phyloP scores from a whole-genome alignment of 2,329 filamentous ascomycete species.

The Ambrosiella xylebori region DNA sequence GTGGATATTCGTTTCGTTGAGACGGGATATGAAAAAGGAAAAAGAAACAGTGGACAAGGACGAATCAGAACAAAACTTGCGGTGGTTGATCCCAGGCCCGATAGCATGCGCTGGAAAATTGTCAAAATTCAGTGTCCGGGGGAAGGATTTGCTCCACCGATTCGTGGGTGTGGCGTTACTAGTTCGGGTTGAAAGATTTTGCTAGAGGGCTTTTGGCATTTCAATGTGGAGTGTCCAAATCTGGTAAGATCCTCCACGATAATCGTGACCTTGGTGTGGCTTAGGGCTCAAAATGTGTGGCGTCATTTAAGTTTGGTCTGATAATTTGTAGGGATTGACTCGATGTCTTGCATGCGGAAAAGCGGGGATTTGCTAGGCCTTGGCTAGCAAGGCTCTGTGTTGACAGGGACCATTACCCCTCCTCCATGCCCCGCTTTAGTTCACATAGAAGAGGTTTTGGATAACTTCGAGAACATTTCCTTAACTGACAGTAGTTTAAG shows the following conservation, averaged over 20 bases:
- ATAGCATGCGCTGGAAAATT: constrained; percentile 7
- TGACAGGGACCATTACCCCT: too few species aligned
- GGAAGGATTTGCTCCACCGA: constrained; percentile 4
- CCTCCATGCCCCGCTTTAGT: too few species aligned
- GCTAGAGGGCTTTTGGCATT: constrained; percentile 5
- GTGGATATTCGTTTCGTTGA: constrained; percentile 26
- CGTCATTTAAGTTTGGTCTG: too few species aligned
- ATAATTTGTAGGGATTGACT: too few species aligned
- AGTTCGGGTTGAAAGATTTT: constrained; percentile 7
- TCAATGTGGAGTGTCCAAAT: neutral
- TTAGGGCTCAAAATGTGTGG: neutral
- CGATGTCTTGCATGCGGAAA: too few species aligned
- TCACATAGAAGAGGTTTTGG: too few species aligned
- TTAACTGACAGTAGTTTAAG: neutral
- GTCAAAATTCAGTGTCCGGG: constrained; percentile 11
- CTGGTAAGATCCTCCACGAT: neutral
- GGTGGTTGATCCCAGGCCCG: constrained; percentile 7
- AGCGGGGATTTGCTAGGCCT: too few species aligned
- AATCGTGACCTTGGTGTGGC: constrained; percentile 8
- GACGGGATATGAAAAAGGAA: constrained; percentile 17
- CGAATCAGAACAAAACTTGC: constrained; percentile 12
- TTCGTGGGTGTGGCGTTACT: constrained; percentile 12
- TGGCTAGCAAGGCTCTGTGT: too few species aligned
- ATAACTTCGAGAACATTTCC: too few species aligned
- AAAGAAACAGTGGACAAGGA: constrained; percentile 17